A percentile compares a stretch with the other conserved stretches of the same genome.
These are phyloP conservation scores for Macroventuria anomochaeta DNA, from an alignment of 2,329 filamentous ascomycete species.

Conservation along the genomic window DNA sequence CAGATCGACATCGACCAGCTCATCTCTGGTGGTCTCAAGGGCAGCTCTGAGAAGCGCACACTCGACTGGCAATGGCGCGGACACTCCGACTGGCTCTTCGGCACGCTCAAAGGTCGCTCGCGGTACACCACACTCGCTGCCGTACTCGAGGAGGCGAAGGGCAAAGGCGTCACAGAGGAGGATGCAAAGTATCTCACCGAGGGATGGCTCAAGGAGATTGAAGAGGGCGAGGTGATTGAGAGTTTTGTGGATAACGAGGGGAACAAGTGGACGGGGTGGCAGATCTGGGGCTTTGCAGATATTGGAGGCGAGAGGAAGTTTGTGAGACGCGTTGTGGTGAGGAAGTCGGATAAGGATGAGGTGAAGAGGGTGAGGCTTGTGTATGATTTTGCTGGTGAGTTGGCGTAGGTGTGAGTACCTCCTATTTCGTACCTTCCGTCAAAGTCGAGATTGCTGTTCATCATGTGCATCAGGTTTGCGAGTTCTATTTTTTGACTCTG, in stretches of 20 bases:
- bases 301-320: conserved; percentile 42
- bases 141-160: conserved; percentile 30
- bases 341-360: conserved; percentile 41
- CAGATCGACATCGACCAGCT: conserved; percentile 77
- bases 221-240: conserved; percentile 44
- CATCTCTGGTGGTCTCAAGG: conserved; percentile 72
- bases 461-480: neutral
- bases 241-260: conserved; percentile 43
- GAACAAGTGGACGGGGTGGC: conserved; percentile 47
- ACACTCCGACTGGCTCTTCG: conserved; percentile 82
- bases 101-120: conserved; percentile 68
- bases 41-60: conserved; percentile 65
- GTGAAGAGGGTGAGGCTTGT: conserved; percentile 39
- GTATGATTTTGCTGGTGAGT: conserved; percentile 44
- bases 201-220: conserved; percentile 40
- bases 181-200: conserved; percentile 34
- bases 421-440: neutral
- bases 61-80: conserved; percentile 66
- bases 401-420: conserved; percentile 16
- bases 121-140: conserved; percentile 53
- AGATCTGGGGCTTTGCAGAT: conserved; percentile 44
- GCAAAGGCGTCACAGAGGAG: conserved; percentile 27
- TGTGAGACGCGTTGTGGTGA: conserved; percentile 42
- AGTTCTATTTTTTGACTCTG: neutral
- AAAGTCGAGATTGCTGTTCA: too few relatives aligned